phyloP scores from a whole-genome alignment of 805 yeast species.

The Candida cerambycidarum region DNA sequence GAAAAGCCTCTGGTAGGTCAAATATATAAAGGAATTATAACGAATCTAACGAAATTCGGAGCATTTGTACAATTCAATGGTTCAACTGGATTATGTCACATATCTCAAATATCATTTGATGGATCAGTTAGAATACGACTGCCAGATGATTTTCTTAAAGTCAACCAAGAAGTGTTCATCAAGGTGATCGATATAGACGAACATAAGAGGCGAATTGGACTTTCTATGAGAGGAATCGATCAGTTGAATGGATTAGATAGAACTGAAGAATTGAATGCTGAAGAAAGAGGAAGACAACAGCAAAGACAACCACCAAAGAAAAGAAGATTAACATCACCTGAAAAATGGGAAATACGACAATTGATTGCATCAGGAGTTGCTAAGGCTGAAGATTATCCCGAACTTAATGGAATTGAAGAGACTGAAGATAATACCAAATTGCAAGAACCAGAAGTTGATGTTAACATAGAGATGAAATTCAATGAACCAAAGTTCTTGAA shows the following conservation, averaged over 20 bases:
- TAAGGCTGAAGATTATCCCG: slow-evolving; percentile 68
- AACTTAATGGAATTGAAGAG: slow-evolving; percentile 31
- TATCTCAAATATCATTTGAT: slow-evolving; percentile 59
- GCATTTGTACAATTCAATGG: slow-evolving; percentile 62
- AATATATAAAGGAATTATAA: slow-evolving; percentile 62
- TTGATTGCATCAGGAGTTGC: slow-evolving; percentile 77
- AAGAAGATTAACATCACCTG: slow-evolving; percentile 72
- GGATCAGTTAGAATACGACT: slow-evolving; percentile 47
- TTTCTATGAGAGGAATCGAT: slow-evolving; percentile 71
- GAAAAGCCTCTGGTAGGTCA: slow-evolving; percentile 38
- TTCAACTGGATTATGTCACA: slow-evolving; percentile 68
- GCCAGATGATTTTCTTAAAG: slow-evolving; percentile 57
- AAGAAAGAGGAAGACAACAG: slow-evolving; percentile 11
- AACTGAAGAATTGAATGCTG: slow-evolving; percentile 18
- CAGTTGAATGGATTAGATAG: slow-evolving; percentile 60
- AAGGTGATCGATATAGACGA: slow-evolving; percentile 45
- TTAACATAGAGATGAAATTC: slow-evolving; percentile 72
- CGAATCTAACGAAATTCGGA: slow-evolving; percentile 66
- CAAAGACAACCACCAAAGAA: slow-evolving; percentile 10
- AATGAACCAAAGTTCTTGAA: slow-evolving; percentile 71
- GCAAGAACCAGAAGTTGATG: slow-evolving; percentile 41
- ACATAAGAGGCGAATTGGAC: slow-evolving; percentile 38
- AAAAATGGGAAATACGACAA: slow-evolving; percentile 87
- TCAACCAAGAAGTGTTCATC: slow-evolving; percentile 65
- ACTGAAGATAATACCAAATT: slow-evolving; percentile 20